Evolutionary conservation across 2,329 filamentous ascomycete genomes (phyloP).

Genomic region (Fusarium burgessii): DNA sequence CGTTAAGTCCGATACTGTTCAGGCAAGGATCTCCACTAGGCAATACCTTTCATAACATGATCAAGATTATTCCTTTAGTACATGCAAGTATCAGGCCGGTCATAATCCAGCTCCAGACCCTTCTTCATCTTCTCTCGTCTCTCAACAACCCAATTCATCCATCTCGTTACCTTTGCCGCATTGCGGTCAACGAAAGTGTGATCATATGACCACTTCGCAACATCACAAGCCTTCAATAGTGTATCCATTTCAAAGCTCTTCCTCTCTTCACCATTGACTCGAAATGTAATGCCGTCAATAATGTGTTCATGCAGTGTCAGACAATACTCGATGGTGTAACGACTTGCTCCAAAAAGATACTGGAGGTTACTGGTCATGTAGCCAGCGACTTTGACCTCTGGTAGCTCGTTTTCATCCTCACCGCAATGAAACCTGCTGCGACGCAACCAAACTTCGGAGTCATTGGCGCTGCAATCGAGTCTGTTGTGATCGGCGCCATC

Average conservation of each 20-base stretch:
- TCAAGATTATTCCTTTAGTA: accelerated
- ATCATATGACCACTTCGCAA: neutral
- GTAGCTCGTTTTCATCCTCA: neutral
- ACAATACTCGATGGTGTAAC: neutral
- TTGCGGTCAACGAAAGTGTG: neutral
- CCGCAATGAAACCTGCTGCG: no score
- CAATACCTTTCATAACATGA: neutral
- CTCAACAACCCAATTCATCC: neutral
- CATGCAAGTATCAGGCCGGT: neutral
- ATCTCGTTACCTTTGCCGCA: neutral
- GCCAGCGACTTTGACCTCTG: neutral
- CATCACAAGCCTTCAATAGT: neutral
- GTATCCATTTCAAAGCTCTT: neutral
- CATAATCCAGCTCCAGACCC: neutral
- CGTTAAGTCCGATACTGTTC: conserved; percentile 2
- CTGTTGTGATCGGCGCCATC: conserved; percentile 4
- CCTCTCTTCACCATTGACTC: neutral
- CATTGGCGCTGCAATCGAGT: neutral
- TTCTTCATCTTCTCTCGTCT: neutral
- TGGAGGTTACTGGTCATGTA: neutral
- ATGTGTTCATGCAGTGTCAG: neutral
- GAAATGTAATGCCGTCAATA: neutral
- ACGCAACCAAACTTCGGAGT: neutral
- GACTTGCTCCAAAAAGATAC: neutral
- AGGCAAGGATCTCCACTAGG: neutral